A percentile compares a stretch with the other conserved stretches of the same genome.
Evolutionary conservation across 2,329 filamentous ascomycete genomes (phyloP).

Genomic region (Thelonectria blattea): DNA sequence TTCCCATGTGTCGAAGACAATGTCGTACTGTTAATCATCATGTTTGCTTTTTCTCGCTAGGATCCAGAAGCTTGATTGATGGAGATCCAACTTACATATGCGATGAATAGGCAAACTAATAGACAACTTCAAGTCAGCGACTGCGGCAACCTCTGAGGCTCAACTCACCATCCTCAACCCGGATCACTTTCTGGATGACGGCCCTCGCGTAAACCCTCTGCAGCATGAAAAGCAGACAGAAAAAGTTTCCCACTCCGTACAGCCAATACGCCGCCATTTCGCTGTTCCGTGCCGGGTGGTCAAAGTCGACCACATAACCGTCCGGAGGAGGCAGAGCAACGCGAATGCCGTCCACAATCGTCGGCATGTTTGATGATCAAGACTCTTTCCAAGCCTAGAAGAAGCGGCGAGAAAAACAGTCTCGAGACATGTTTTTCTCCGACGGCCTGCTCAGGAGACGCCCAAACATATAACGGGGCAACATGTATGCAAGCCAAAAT

Average conservation of each 20-base stretch:
- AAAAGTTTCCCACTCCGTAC: conserved; percentile 29
- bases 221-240: conserved; percentile 21
- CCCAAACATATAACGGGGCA: neutral
- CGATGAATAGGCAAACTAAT: conserved; percentile 16
- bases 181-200: conserved; percentile 13
- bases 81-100: conserved; percentile 13
- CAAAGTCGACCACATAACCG: conserved; percentile 41
- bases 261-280: conserved; percentile 30
- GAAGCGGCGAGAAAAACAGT: neutral
- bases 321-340: conserved; percentile 35
- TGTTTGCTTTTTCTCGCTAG: neutral
- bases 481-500: neutral
- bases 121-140: neutral
- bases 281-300: conserved; percentile 31
- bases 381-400: neutral
- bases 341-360: conserved; percentile 31
- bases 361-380: neutral
- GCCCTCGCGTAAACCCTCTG: conserved; percentile 36
- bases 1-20: neutral
- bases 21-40: neutral
- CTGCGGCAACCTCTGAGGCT: neutral
- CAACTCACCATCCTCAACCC: conserved; percentile 15
- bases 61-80: neutral
- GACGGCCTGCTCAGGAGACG: neutral
- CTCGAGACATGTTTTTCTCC: neutral